phyloP scores from a whole-genome alignment of 176 grass and related monocot genomes.

The Aegilops bicornis region DNA sequence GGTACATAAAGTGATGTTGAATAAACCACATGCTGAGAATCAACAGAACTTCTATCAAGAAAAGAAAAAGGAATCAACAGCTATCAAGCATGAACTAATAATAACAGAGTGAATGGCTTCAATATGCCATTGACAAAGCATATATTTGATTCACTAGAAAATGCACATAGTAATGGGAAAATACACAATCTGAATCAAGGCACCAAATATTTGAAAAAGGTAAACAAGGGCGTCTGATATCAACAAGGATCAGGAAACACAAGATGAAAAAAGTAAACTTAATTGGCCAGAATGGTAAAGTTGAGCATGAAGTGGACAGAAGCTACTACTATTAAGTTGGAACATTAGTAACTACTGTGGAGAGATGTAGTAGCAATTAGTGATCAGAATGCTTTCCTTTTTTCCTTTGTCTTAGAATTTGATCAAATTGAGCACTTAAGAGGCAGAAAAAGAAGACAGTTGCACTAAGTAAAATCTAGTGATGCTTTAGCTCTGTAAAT shows the following conservation, averaged over 20 bases:
- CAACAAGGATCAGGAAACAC: background rate
- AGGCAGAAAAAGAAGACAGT: constrained; percentile 27
- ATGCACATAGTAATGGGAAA: background rate
- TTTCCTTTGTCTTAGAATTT: constrained; percentile 14
- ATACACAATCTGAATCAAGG: background rate
- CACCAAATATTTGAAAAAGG: background rate
- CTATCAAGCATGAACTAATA: background rate
- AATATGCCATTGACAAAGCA: background rate
- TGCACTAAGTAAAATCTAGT: constrained; percentile 33
- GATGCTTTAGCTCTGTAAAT: constrained; percentile 5
- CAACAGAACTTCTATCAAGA: background rate
- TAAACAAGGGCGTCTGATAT: background rate
- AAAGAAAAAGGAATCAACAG: background rate
- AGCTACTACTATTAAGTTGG: background rate
- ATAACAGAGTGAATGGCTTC: background rate
- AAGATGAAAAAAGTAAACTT: background rate
- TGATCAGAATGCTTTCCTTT: constrained; percentile 29
- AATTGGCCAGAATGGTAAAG: background rate
- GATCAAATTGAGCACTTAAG: constrained; percentile 22
- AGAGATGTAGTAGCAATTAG: constrained; percentile 34
- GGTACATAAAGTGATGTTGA: background rate
- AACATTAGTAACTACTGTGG: constrained; percentile 31
- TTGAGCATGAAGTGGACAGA: background rate
- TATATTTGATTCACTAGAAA: background rate
- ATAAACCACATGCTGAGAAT: background rate